Evolutionary conservation across 805 yeast species (phyloP), one percentile per base, ranked within the genome.

Genomic region (Saccharomyces jurei): DNA sequence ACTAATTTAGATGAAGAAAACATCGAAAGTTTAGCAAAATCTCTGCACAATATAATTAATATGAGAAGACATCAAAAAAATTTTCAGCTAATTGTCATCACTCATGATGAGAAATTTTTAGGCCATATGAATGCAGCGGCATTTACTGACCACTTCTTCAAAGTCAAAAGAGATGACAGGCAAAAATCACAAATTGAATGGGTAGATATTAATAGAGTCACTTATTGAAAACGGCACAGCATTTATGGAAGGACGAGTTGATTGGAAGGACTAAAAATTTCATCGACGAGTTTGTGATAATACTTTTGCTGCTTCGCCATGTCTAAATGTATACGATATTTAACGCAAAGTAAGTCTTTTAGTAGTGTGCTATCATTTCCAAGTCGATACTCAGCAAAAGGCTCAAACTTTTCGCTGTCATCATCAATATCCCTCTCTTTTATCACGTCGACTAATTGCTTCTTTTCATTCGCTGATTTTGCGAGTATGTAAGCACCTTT

Each of bases 51-150:
- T 50, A 88, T 94, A 52, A 89, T 94, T 55, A 85, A 83, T 44
- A 71, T 82, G 62, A 78, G 99, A 60, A 79, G 81, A 52, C 76
- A 75, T 36, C 99, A 94, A 69, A 81, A 78, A 63, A 94, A 94
- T 68, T 94, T 94, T 75, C 99, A 94, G 72, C 76, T 94, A 53
- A 90, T 94, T 63, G 95, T 94, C 5, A 94, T 94, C 60, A 94
- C 99, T 0, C 99, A 94, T 66, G 99, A 94, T 71, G 97, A 92
- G 69, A 86, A 86, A 63, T 94, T 94, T 65, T 75, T 94, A 63
- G 79, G 82, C 50, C 84, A 84, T 65, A 90, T 94, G 84, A 83
- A 86, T 68, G 97, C 97, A 0, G 79, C 84, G 22, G 80, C 82
- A 54, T 90, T 87, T 65, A 84, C 96, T 10, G 97, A 89, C 66